Evolutionary conservation across 257 asterid species (phyloP), one percentile per base, ranked within the genome.

Genomic region (Coffea canephora): DNA sequence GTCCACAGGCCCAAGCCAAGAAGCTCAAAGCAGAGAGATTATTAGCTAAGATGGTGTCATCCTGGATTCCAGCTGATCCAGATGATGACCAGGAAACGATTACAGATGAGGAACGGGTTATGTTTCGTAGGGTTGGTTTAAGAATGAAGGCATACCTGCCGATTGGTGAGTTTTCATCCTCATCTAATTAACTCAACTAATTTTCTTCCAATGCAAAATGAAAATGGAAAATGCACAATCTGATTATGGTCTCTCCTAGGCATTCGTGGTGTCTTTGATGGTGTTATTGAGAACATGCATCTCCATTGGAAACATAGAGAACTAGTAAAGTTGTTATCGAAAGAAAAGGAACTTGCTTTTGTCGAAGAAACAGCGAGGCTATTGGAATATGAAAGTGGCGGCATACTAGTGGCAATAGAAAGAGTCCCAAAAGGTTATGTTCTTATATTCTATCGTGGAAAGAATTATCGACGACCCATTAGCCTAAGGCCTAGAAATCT

Each of bases 271-370:
- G 93, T 95, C 77, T 93, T 95, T 87, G 99, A 95, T 84, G 99
- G 99, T 84, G 98, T 93, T 82, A 91, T 95, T 77, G 99, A 93
- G 89, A 95, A 95, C 90, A 95, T 95, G 99, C 98, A 95, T 87
- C 91, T 95, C 67, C 99, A 95, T 62, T 93, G 99, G 99, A 95
- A 95, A 85, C 97, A 93, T 79, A 92, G 99, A 86, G 99, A 95
- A 84, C 93, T 95, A 43, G 99, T 95, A 55, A 95, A 95, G 88
- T 85, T 95, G 82, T 90, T 95, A 84, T 95, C 99, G 11, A 95
- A 95, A 75, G 99, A 95, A 82, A 95, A 95, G 79, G 90, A 83
- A 76, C 82, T 85, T 83, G 85, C 97, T 71, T 93, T 93, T 80
- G 98, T 86, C 79, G 98, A 95, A 88, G 99, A 95, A 88, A 88